phyloP scores from a whole-genome alignment of 2,329 filamentous ascomycete species.

The Colletotrichum salicis region DNA sequence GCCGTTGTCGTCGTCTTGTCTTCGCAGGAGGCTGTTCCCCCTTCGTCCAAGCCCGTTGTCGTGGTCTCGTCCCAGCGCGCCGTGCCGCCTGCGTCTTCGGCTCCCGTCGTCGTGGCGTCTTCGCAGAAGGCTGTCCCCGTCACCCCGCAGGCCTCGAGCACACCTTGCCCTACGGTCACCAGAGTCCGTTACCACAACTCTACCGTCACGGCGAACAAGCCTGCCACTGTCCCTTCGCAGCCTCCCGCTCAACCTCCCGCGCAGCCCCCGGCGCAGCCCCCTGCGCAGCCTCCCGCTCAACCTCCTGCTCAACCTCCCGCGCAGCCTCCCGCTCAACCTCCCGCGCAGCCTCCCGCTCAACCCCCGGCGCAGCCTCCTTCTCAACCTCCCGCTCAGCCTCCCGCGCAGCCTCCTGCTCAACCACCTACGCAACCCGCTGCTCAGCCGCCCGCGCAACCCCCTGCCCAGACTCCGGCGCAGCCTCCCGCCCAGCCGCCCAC shows the following conservation, averaged over 20 bases:
- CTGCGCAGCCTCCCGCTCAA: background rate
- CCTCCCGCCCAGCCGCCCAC: slow-evolving; percentile 4
- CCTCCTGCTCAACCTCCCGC: background rate
- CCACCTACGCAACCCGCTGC: slow-evolving; percentile 1
- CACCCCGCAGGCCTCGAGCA: background rate
- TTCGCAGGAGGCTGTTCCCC: background rate
- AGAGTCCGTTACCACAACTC: background rate
- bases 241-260: background rate
- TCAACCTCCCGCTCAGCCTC: background rate
- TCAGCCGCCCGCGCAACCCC: slow-evolving; percentile 7
- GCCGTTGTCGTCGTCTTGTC: background rate
- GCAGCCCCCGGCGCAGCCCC: background rate
- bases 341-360: background rate
- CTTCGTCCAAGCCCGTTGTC: background rate
- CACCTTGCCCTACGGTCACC: slow-evolving; percentile 12
- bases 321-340: background rate
- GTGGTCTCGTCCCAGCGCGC: background rate
- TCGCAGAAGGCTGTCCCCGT: background rate
- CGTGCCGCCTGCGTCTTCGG: background rate
- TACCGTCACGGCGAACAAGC: background rate
- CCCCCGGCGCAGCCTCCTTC: background rate
- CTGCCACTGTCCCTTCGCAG: background rate
- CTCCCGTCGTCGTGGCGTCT: background rate
- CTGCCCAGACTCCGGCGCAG: background rate
- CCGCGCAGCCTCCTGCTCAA: background rate